Conservation (phyloP, 2,329 filamentous ascomycete species). For the Verticillium alfalfae region DNA sequence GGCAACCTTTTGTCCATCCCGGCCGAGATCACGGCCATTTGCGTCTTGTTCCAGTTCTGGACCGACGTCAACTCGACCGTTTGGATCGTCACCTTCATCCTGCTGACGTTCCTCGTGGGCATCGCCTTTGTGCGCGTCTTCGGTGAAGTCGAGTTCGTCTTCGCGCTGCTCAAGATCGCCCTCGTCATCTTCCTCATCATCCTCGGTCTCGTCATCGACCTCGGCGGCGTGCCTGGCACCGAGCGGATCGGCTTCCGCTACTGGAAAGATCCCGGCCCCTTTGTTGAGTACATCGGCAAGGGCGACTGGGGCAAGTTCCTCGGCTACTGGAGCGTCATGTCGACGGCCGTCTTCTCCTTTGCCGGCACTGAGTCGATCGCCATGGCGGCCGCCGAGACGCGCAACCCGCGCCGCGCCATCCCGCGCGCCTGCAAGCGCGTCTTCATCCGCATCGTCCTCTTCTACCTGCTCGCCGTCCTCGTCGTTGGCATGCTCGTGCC, state of each 20-base stretch:
- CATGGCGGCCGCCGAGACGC: slow-evolving; percentile 45
- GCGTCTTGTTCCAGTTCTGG: slow-evolving; percentile 60
- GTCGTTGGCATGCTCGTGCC: slow-evolving; percentile 45
- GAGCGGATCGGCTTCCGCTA: slow-evolving; percentile 39
- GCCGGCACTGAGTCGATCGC: slow-evolving; percentile 46
- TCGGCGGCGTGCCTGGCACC: slow-evolving; percentile 36
- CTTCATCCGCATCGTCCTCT: slow-evolving; percentile 48
- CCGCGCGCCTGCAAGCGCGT: slow-evolving; percentile 47
- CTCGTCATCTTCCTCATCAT: slow-evolving; percentile 44
- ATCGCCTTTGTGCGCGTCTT: slow-evolving; percentile 52
- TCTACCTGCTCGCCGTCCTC: slow-evolving; percentile 47
- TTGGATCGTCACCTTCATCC: slow-evolving; percentile 46
- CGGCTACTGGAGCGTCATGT: slow-evolving; percentile 38
- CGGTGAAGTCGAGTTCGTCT: slow-evolving; percentile 52
- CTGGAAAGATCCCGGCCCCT: slow-evolving; percentile 44
- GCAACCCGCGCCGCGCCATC: slow-evolving; percentile 40
- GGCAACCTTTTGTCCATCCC: slow-evolving; percentile 49
- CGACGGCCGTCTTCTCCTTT: slow-evolving; percentile 42
- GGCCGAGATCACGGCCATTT: slow-evolving; percentile 57
- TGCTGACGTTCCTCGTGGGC: slow-evolving; percentile 50
- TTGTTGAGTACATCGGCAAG: slow-evolving; percentile 56
- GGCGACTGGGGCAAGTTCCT: slow-evolving; percentile 34
- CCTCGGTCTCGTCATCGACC: slow-evolving; percentile 41
- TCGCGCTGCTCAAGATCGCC: slow-evolving; percentile 42
- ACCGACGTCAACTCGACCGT: slow-evolving; percentile 48